Conservation (phyloP, 2,329 filamentous ascomycete species). For the Ceratocystis cubensis region DNA sequence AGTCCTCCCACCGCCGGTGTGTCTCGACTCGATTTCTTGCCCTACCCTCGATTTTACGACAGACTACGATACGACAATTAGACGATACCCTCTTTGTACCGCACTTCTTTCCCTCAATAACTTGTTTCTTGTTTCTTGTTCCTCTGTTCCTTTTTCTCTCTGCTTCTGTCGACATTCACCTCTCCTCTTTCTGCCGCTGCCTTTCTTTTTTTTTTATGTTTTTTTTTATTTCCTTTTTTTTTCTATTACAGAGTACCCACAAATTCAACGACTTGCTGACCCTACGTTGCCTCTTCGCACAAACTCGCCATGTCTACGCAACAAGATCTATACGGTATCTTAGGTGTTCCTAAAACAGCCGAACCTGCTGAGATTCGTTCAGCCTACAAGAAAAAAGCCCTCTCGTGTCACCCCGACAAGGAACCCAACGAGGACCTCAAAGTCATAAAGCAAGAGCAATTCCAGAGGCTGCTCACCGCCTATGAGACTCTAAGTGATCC, state of each 20-base stretch:
- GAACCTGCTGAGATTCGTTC: slow-evolving; percentile 59
- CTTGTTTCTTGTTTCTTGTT: background rate
- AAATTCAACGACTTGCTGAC: slow-evolving; percentile 17
- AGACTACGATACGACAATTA: background rate
- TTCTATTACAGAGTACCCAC: background rate
- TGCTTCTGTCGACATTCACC: background rate
- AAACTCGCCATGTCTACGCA: slow-evolving; percentile 37
- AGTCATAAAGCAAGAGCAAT: slow-evolving; percentile 68
- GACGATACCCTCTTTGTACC: slow-evolving; percentile 6
- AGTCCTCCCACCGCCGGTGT: background rate
- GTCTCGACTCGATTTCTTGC: background rate
- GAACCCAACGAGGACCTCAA: slow-evolving; percentile 67
- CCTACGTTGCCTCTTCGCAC: background rate
- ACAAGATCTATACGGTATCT: slow-evolving; percentile 65
- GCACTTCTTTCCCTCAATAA: background rate
- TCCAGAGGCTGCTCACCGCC: slow-evolving; percentile 82
- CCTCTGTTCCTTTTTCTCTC: background rate
- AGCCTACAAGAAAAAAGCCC: slow-evolving; percentile 71
- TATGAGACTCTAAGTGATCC: slow-evolving; percentile 85
- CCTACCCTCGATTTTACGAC: background rate
- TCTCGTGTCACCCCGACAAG: slow-evolving; percentile 88
- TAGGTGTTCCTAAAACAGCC: slow-evolving; percentile 63
- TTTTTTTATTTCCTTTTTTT: background rate
- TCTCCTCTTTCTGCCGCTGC: background rate
- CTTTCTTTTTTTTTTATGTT: background rate